Base-by-base conservation (phyloP, 768 basidiomycete genomes). In the Psilocybe azurescens region DNA sequence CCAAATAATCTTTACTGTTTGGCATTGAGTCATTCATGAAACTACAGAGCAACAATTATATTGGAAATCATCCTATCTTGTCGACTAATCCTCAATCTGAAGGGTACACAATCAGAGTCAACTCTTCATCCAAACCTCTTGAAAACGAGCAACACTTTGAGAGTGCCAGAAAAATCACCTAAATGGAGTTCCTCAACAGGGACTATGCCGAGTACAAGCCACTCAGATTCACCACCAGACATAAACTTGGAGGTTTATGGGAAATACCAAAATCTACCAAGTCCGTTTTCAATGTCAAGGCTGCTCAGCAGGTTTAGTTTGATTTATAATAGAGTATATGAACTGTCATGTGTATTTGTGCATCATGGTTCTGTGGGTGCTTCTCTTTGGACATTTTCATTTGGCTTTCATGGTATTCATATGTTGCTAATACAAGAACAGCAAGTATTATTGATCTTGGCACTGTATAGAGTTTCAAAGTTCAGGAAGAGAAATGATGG, bases 21-120 rank as follows among this genome's bases (percentile, higher is more conserved):
- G 33, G 5, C 13, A 24, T 51, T 18, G 32, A 20, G 20, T 20
- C 20, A 20, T 20, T 20, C 20, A 20, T 20, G 20, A 20, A 29
- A 29, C 4, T 52, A 38, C 41, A 72, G 71, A 3, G 52, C 71
- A 8, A 72, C 71, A 13, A 55, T 72, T 2, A 66, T 70, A 48
- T 58, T 72, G 20, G 66, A 67, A 39, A 63, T 72, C n/a, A 61
- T 72, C 24, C 61, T 72, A 50, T 72, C 71, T 13, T 70, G 71
- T 53, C 65, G 67, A n/a, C 59, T 72, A 9, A 53, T 72, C 2
- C 67, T 70, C 8, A 72, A 72, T 46, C 66, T 72, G 14, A 65
- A 68, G 48, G 60, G 52, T 36, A 47, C 69, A 33, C 63, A 56
- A 18, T 14, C 9, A 10, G 32, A 39, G 11, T 36, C 53, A 38